Evolutionary conservation across 495 filamentous ascomycete species (phyloP).

Genomic region (Daldinia caldariorum): DNA sequence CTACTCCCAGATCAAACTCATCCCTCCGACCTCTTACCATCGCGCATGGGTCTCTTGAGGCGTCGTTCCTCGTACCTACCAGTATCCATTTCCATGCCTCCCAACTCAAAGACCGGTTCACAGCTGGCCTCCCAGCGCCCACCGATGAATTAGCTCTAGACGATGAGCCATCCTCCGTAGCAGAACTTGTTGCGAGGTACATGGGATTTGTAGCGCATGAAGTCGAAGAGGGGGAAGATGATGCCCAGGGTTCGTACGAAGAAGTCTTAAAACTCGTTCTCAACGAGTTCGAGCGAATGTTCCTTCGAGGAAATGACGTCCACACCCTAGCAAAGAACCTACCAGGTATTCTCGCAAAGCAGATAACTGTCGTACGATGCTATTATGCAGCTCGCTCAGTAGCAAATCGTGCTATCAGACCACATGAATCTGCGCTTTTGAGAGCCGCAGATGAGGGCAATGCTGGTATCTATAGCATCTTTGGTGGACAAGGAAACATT

Average conservation of each 20-base stretch:
- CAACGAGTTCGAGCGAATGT: conserved; percentile 94
- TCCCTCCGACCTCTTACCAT: conserved; percentile 90
- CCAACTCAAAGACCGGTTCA: conserved; percentile 88
- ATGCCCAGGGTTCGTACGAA: conserved; percentile 80
- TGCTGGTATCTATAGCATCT: conserved; percentile 87
- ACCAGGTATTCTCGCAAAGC: conserved; percentile 89
- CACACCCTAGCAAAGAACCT: conserved; percentile 86
- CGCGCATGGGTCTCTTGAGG: conserved; percentile 91
- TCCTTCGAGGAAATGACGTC: conserved; percentile 94
- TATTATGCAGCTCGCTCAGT: conserved; percentile 92
- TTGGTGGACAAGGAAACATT: conserved; percentile 99
- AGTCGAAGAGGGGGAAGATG: conserved; percentile 90
- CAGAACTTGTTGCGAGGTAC: conserved; percentile 91
- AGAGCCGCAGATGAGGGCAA: conserved; percentile 82
- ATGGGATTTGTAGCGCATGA: conserved; percentile 87
- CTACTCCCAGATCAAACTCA: conserved; percentile 87
- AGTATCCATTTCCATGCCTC: conserved; percentile 94
- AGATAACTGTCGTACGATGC: conserved; percentile 81
- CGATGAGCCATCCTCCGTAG: conserved; percentile 92
- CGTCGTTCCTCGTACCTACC: conserved; percentile 93
- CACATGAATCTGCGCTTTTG: conserved; percentile 92
- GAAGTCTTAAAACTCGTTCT: conserved; percentile 89
- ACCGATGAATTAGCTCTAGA: conserved; percentile 98
- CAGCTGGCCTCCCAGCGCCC: conserved; percentile 80
- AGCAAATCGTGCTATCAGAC: conserved; percentile 79